phyloP scores from a whole-genome alignment of 768 basidiomycete genomes.

The Hygrophoropsis aurantiaca region DNA sequence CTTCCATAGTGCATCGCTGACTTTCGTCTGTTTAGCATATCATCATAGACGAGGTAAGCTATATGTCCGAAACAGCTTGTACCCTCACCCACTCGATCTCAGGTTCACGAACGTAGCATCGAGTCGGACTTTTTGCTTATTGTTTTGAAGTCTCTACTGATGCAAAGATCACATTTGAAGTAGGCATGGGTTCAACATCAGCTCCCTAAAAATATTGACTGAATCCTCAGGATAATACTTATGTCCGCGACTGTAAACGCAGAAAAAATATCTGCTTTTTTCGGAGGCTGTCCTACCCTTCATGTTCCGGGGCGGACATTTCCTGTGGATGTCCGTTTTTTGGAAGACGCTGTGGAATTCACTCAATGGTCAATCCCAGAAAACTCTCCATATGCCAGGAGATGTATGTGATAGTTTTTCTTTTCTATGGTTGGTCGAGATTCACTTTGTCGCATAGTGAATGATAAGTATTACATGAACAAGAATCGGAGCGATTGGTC shows the following conservation, averaged over 20 bases:
- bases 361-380: constrained; percentile 79
- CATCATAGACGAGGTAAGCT: constrained; percentile 96
- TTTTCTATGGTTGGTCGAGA: neutral
- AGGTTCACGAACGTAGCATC: constrained; percentile 95
- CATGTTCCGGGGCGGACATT: constrained; percentile 94
- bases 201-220: constrained; percentile 7
- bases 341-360: constrained; percentile 90
- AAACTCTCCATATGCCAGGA: constrained; percentile 76
- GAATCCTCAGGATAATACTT: constrained; percentile 82
- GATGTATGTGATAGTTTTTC: constrained; percentile 49
- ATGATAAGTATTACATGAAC: constrained; percentile 62
- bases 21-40: constrained; percentile 60
- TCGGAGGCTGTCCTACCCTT: constrained; percentile 82
- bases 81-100: no score
- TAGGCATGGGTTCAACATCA: constrained; percentile 28
- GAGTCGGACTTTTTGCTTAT: constrained; percentile 97
- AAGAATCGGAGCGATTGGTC: constrained; percentile 75
- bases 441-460: constrained; percentile 41
- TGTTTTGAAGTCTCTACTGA: constrained; percentile 81
- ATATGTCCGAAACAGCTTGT: no score
- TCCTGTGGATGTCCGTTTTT: constrained; percentile 80
- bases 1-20: constrained; percentile 4
- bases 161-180: constrained; percentile 83
- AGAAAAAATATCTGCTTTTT: constrained; percentile 84
- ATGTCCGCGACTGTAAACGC: constrained; percentile 98